These are phyloP conservation scores for Globisporangium polare DNA, from an alignment of 352 stramenopile species.

Conservation along the genomic window DNA sequence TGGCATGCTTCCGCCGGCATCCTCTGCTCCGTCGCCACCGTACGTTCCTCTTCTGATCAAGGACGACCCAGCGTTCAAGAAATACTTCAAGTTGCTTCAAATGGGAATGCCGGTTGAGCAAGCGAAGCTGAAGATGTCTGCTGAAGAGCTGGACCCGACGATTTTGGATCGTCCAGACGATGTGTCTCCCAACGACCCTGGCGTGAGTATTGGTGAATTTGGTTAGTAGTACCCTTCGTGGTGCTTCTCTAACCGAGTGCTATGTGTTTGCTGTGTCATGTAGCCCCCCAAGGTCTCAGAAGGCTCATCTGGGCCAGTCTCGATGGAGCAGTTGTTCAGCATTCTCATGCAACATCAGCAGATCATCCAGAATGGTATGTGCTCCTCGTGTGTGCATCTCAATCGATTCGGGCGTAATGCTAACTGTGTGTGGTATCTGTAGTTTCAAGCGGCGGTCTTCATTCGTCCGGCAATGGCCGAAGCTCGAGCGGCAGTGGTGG, in stretches of 20 bases:
- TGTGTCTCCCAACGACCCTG: constrained; percentile 75
- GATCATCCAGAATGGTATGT: constrained; percentile 79
- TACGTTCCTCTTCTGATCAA: constrained; percentile 77
- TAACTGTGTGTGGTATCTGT: neutral
- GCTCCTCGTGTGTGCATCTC: neutral
- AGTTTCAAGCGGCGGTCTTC: constrained; percentile 37
- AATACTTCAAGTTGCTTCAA: constrained; percentile 80
- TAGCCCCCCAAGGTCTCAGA: constrained; percentile 36
- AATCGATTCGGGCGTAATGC: neutral
- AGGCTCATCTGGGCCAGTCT: constrained; percentile 43
- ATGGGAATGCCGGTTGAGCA: constrained; percentile 84
- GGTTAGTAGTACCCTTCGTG: neutral
- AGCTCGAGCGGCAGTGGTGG: constrained; percentile 20
- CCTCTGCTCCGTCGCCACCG: constrained; percentile 15
- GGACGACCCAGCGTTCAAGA: constrained; percentile 64
- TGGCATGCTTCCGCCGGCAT: constrained; percentile 19
- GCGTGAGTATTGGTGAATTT: constrained; percentile 34
- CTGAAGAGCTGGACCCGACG: constrained; percentile 54
- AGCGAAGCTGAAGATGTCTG: constrained; percentile 81
- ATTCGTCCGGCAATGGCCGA: constrained; percentile 2
- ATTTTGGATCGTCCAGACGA: constrained; percentile 70
- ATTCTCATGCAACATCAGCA: constrained; percentile 88
- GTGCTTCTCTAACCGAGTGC: neutral
- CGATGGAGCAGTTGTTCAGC: constrained; percentile 84
- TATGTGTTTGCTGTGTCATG: constrained; percentile 1